phyloP scores from a whole-genome alignment of 2,329 filamentous ascomycete genomes.

The Trichothecium roseum region DNA sequence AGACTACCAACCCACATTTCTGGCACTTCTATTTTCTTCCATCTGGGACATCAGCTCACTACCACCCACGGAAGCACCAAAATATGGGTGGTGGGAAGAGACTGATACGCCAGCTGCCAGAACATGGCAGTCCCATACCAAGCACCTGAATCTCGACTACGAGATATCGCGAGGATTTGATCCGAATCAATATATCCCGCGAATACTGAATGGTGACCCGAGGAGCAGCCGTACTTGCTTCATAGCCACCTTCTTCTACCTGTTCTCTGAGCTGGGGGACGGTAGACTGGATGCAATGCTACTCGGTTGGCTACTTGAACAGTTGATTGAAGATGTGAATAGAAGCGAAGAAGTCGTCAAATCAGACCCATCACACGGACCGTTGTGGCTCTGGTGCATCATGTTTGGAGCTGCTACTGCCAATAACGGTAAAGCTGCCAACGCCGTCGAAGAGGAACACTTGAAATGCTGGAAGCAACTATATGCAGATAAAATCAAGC shows the following conservation, averaged over 20 bases:
- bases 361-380: conserved; percentile 8
- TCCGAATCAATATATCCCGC: conserved; percentile 19
- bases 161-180: conserved; percentile 23
- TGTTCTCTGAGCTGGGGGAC: conserved; percentile 32
- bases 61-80: conserved; percentile 21
- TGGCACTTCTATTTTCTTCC: conserved; percentile 32
- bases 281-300: conserved; percentile 30
- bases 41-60: conserved; percentile 27
- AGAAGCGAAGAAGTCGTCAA: conserved; percentile 19
- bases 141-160: conserved; percentile 23
- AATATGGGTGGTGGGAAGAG: conserved; percentile 25
- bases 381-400: conserved; percentile 35
- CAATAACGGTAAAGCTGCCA: conserved; percentile 23
- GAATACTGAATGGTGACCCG: conserved; percentile 22
- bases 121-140: conserved; percentile 25
- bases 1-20: conserved; percentile 32
- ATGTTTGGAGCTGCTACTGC: conserved; percentile 33
- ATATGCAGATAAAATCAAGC: conserved; percentile 29
- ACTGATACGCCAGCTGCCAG: conserved; percentile 22
- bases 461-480: conserved; percentile 24
- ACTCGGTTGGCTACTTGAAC: conserved; percentile 33
- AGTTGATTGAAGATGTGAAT: conserved; percentile 31
- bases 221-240: conserved; percentile 32
- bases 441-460: conserved; percentile 23
- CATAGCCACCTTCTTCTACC: conserved; percentile 36